Base-by-base conservation (phyloP, 2,329 filamentous ascomycete genomes). In the Plenodomus biglobosus region DNA sequence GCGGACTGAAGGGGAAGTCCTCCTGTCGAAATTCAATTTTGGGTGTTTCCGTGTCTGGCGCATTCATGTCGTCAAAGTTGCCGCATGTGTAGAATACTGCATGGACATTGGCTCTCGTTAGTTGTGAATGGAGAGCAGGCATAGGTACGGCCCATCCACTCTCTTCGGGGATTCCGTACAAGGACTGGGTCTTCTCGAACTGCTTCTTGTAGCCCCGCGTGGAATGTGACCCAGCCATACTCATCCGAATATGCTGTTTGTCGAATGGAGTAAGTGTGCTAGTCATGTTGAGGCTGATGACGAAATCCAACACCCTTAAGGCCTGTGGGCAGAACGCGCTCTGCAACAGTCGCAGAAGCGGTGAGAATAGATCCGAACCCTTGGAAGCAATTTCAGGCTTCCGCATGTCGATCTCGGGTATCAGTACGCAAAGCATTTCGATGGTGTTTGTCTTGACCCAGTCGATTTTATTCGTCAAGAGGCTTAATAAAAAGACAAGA, bases 111-210 rank as follows among this genome's bases (percentile, higher is more conserved):
- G 86, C 83, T 48, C 94, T 83, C 3, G 94, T 97, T 27, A 85
- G 83, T 44, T 87, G 86, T 0, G 92, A 94, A 75, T 96, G 92
- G 46, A 88, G 87, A 0, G 92, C 92, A 15, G 94, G 94, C 68
- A 95, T 84, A 0, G 94, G 92, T 38, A 99, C 90, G 0, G 94
- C 94, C 94, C 94, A 99, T 1, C 94, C 94, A 15, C 90, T 94
- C 18, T 91, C 86, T 68, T 97, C 92, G 0, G 94, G 94, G 49
- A 99, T 97, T 21, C 95, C 95, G 69, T 97, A 99, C 27, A 99
- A 75, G 64, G 91, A 96, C 69, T 96, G 88, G 0, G 90, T 96
- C 18, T 89, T 86, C 66, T 96, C 92, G 61, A 96, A 97, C 72
- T 97, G 92, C 68, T 96, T 97, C 40, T 90, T 86, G 41, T 94